Evolutionary conservation across 2,329 filamentous ascomycete genomes (phyloP), one percentile per base, ranked within the genome.

Genomic region (Monosporascus sp.): DNA sequence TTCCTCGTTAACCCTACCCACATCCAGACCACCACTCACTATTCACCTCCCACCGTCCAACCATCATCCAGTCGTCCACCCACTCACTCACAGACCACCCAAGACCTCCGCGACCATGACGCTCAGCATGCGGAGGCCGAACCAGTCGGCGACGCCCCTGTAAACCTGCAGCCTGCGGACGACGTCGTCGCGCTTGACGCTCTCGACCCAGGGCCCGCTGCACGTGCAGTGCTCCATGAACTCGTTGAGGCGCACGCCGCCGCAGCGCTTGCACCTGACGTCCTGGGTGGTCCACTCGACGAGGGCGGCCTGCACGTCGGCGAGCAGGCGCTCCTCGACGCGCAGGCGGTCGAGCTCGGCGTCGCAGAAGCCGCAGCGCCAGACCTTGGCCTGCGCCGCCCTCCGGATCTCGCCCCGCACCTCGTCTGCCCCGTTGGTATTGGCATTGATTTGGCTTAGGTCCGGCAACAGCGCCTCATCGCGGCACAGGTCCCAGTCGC

Each of bases 171-270:
- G 63, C 66, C 76, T 81, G 67, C 77, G 82, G 64, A 82, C 71
- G 26, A 93, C 74, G 27, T 88, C 88, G 31, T 80, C 83, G 59
- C 80, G 78, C 61, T 86, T 81, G 55, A 92, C 78, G 20, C 85
- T 90, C 59, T 84, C 84, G 19, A 79, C 80, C 94, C 94, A 99
- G 55, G 82, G 81, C 3, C 94, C 94, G 56, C 90, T 90, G 76
- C 94, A 99, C 11, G 86, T 88, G 72, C 95, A 99, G 71, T 97
- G 92, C 70, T 97, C 93, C 85, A 94, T 91, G 64, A 97, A 95
- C 65, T 97, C 93, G 68, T 96, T 97, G 41, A 90, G 79, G 66
- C 91, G 78, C 40, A 96, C 71, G 61, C 90, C 90, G 34, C 81
- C 83, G 69, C 85, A 88, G 55, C 81, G 78, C 31, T 65, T 68